These are phyloP conservation scores for Fusarium concolor DNA, from an alignment of 2,329 filamentous ascomycete species.

Conservation along the genomic window DNA sequence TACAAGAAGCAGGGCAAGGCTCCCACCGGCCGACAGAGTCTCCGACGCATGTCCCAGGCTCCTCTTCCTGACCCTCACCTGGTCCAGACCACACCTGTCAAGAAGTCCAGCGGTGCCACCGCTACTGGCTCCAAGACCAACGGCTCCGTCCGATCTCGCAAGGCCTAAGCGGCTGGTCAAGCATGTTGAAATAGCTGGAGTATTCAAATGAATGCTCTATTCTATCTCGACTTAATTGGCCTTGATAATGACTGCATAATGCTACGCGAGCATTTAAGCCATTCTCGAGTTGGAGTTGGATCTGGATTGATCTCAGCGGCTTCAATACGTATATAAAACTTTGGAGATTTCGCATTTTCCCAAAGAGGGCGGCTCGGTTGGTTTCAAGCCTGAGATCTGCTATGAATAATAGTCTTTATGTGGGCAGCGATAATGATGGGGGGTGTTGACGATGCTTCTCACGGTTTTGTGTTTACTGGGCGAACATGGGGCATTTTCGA, in stretches of 20 bases:
- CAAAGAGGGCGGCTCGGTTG: constrained; percentile 31
- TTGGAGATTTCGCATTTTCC: constrained; percentile 43
- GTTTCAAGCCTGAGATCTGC: constrained; percentile 25
- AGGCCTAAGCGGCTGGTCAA: constrained; percentile 60
- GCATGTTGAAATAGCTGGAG: not conserved
- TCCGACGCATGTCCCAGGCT: constrained; percentile 73
- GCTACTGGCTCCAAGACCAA: constrained; percentile 68
- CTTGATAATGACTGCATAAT: constrained; percentile 23
- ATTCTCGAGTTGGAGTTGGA: constrained; percentile 36
- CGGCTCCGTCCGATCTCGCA: constrained; percentile 75
- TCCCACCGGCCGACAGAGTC: constrained; percentile 81
- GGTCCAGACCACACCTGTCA: constrained; percentile 61
- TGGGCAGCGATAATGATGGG: constrained; percentile 48
- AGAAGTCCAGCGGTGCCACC: constrained; percentile 64
- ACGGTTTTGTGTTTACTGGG: constrained; percentile 47
- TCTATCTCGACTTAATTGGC: constrained; percentile 1
- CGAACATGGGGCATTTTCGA: constrained; percentile 46
- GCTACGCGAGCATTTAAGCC: constrained; percentile 16
- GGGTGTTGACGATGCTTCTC: constrained; percentile 47
- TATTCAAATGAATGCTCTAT: constrained; percentile 1
- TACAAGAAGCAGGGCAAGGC: constrained; percentile 90
- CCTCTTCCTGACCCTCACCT: constrained; percentile 83
- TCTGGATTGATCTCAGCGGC: constrained; percentile 29
- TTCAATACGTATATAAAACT: constrained; percentile 44
- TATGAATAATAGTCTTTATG: constrained; percentile 45